These are phyloP conservation scores for Eimeria necatrix DNA, from an alignment of 169 alveolate genomes.

Conservation along the genomic window DNA sequence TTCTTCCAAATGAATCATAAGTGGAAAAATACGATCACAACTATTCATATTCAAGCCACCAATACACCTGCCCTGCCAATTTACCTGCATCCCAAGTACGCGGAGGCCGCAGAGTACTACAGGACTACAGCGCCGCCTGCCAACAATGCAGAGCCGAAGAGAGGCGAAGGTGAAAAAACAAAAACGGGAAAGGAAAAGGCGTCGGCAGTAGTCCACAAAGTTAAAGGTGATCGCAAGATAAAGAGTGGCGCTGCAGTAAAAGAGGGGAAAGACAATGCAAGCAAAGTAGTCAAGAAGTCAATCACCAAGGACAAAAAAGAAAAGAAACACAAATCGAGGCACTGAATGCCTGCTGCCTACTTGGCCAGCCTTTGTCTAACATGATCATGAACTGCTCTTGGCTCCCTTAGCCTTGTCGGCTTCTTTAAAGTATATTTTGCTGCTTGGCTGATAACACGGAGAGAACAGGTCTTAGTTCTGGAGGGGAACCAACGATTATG, in stretches of 20 bases:
- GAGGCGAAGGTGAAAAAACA: not conserved
- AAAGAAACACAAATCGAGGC: not conserved
- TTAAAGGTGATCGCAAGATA: not conserved
- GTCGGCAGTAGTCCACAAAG: not conserved
- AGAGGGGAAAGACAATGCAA: not conserved
- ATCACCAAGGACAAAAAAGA: not conserved
- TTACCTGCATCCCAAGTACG: slow-evolving; percentile 68
- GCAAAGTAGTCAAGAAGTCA: not conserved
- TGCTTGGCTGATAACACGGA: too few species aligned
- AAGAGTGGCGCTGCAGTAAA: not conserved
- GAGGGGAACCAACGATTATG: too few species aligned
- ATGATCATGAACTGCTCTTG: too few species aligned
- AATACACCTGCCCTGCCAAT: slow-evolving; percentile 84
- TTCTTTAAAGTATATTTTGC: too few species aligned
- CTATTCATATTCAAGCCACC: slow-evolving; percentile 84
- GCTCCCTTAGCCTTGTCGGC: too few species aligned
- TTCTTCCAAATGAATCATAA: slow-evolving; percentile 75
- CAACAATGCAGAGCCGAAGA: not conserved
- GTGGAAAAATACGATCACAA: slow-evolving; percentile 82
- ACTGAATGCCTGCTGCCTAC: too few species aligned
- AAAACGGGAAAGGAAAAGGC: not conserved
- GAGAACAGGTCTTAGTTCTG: too few species aligned
- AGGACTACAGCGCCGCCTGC: not conserved
- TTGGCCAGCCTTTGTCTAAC: too few species aligned
- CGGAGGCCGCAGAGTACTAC: slow-evolving; percentile 62